A percentile compares a stretch with the other conserved stretches of the same genome.
phyloP scores from a whole-genome alignment of 805 yeast species.

The Spathaspora girioi region DNA sequence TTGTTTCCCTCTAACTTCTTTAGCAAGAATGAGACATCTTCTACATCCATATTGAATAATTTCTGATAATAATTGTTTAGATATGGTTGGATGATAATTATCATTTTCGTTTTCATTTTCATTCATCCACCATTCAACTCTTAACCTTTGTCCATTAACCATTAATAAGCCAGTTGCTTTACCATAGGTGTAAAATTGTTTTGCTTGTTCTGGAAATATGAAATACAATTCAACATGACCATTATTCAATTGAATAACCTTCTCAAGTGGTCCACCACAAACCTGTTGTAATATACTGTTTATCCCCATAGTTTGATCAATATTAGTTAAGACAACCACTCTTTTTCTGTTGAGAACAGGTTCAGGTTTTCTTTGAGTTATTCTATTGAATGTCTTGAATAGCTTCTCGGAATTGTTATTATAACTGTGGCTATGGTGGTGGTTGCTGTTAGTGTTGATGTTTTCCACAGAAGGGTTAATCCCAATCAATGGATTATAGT shows the following conservation, averaged over 20 bases:
- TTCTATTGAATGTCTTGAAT: neutral
- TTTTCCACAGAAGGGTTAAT: constrained; percentile 7
- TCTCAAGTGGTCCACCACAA: constrained; percentile 69
- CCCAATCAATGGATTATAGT: neutral
- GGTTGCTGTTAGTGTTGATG: neutral
- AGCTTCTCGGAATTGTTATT: constrained; percentile 1
- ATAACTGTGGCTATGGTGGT: too few species aligned
- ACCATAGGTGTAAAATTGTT: constrained; percentile 47
- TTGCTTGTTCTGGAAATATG: constrained; percentile 50
- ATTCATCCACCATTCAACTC: constrained; percentile 45
- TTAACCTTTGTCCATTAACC: constrained; percentile 53
- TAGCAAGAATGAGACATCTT: constrained; percentile 47
- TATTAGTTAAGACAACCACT: constrained; percentile 3
- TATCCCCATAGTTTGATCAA: constrained; percentile 35
- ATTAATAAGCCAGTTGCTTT: constrained; percentile 49
- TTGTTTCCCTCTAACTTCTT: constrained; percentile 19
- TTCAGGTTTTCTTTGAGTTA: neutral
- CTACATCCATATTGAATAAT: constrained; percentile 46
- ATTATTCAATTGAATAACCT: constrained; percentile 28
- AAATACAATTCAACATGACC: constrained; percentile 46
- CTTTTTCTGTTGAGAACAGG: neutral
- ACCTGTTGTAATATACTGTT: constrained; percentile 51
- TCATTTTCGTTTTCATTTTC: constrained; percentile 21
- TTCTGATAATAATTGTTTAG: constrained; percentile 23
- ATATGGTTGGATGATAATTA: constrained; percentile 11